Percentiles rank a stretch among this genome's conserved stretches.
These are phyloP conservation scores for Cornus kousa DNA, from an alignment of 148 eudicot genomes.

Conservation along the genomic window DNA sequence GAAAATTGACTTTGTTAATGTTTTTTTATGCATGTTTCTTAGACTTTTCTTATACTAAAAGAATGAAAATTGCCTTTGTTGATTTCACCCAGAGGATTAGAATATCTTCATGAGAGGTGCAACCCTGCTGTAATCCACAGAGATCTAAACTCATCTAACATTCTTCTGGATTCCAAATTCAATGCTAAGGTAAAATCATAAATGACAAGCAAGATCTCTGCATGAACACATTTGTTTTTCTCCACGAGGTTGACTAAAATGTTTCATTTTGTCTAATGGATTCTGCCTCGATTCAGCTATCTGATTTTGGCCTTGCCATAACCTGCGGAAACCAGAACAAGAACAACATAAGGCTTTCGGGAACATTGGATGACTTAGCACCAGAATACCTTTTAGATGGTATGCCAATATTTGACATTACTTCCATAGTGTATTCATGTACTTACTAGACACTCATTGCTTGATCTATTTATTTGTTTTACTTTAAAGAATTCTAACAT, in stretches of 20 bases:
- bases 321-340: constrained; percentile 48
- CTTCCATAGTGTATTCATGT: neutral
- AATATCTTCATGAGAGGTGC: constrained; percentile 80
- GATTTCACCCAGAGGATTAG: constrained; percentile 57
- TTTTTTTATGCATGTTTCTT: neutral
- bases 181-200: constrained; percentile 69
- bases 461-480: constrained; percentile 1
- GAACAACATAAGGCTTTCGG: constrained; percentile 55
- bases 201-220: neutral
- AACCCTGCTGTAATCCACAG: constrained; percentile 77
- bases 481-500: neutral
- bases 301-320: constrained; percentile 73
- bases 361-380: constrained; percentile 71
- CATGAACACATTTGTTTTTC: neutral
- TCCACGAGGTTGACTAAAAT: neutral
- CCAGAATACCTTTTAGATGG: constrained; percentile 88
- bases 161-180: constrained; percentile 73
- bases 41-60: neutral
- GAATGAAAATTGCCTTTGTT: neutral
- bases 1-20: neutral
- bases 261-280: neutral
- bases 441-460: neutral
- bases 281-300: constrained; percentile 47
- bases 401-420: constrained; percentile 23
- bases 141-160: constrained; percentile 71